Percentiles rank a stretch among this genome's conserved stretches.
phyloP scores from a whole-genome alignment of 106 monocot species.

The Agapanthus africanus region DNA sequence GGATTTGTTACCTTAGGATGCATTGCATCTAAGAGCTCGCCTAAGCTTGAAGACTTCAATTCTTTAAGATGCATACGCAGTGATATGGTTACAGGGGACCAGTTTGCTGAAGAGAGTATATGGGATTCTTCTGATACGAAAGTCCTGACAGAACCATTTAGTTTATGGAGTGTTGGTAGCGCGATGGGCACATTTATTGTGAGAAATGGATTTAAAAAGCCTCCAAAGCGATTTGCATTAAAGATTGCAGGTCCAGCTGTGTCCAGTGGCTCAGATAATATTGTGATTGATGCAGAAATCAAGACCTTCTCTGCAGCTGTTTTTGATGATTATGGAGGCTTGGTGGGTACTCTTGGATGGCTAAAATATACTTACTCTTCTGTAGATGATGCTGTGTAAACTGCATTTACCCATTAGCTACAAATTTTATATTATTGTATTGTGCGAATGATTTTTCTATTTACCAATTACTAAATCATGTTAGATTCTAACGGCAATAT shows the following conservation, averaged over 20 bases:
- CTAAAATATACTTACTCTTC: neutral
- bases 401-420: neutral
- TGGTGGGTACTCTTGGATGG: conserved; percentile 40
- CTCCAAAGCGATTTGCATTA: conserved; percentile 84
- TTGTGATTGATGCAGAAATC: conserved; percentile 67
- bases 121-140: conserved; percentile 74
- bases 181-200: conserved; percentile 80
- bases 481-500: neutral
- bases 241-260: conserved; percentile 48
- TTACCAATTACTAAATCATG: neutral
- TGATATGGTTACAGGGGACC: conserved; percentile 79
- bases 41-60: conserved; percentile 54
- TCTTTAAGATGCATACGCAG: conserved; percentile 81
- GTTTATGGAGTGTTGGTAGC: conserved; percentile 75
- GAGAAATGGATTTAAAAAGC: conserved; percentile 75
- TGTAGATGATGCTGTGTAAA: neutral
- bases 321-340: conserved; percentile 96
- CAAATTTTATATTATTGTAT: neutral
- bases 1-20: conserved; percentile 92
- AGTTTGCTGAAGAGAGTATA: conserved; percentile 80
- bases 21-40: conserved; percentile 67
- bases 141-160: conserved; percentile 52
- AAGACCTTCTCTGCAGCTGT: conserved; percentile 76
- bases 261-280: conserved; percentile 51
- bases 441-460: neutral